phyloP scores from a whole-genome alignment of 768 basidiomycete genomes.

The Flagelloscypha sp. region DNA sequence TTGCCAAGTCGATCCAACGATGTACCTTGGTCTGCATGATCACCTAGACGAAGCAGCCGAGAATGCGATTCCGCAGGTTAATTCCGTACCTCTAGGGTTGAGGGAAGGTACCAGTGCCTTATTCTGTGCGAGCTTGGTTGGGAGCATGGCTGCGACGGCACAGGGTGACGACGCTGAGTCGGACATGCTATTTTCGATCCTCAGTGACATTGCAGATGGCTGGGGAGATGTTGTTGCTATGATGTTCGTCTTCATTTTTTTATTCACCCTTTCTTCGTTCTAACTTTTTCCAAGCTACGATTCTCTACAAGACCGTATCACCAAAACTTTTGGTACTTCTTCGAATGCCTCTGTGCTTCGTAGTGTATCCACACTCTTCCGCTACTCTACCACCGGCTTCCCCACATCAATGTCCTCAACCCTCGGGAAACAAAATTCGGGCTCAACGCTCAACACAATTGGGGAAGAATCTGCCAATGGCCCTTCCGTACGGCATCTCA shows the following conservation, averaged over 20 bases:
- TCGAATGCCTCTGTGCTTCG: conserved; percentile 65
- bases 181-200: conserved; percentile 67
- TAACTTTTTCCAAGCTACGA: conserved; percentile 48
- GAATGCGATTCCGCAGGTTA: conserved; percentile 41
- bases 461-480: conserved; percentile 43
- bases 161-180: conserved; percentile 78
- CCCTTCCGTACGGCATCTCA: conserved; percentile 43
- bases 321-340: conserved; percentile 61
- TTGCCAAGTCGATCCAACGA: conserved; percentile 49
- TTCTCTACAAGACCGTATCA: conserved; percentile 64
- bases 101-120: conserved; percentile 57
- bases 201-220: conserved; percentile 58
- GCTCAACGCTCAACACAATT: conserved; percentile 55
- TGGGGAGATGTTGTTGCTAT: conserved; percentile 70
- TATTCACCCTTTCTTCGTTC: conserved; percentile 1
- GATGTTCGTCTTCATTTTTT: conserved; percentile 43
- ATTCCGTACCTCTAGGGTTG: conserved; percentile 52
- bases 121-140: conserved; percentile 65
- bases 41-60: conserved; percentile 32
- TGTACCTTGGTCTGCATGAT: too few relatives aligned
- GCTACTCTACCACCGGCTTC: too few relatives aligned
- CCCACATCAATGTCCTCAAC: conserved; percentile 44
- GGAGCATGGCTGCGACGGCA: conserved; percentile 65
- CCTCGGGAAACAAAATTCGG: conserved; percentile 41
- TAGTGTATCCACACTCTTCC: conserved; percentile 69